phyloP scores from a whole-genome alignment of 495 filamentous ascomycete species.

The Penicillium turbatum region DNA sequence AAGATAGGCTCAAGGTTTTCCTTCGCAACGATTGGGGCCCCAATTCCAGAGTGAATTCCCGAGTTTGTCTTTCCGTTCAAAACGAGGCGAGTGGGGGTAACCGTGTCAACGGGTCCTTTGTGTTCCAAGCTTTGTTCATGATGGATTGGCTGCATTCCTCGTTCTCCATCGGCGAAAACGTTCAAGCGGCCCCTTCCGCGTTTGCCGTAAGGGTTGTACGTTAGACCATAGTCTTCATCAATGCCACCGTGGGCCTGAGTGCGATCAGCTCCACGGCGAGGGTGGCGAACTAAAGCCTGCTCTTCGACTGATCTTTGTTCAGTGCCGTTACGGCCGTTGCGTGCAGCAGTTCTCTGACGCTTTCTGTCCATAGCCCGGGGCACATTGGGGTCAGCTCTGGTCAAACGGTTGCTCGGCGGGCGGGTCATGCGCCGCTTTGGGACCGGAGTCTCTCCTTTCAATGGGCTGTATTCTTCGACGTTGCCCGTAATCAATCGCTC shows the following conservation, averaged over 20 bases:
- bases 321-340: conserved; percentile 1
- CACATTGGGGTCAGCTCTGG: conserved; percentile 32
- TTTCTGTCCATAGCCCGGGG: conserved; percentile 26
- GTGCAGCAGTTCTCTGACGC: conserved; percentile 13
- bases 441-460: conserved; percentile 47
- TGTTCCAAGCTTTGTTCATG: conserved; percentile 9
- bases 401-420: conserved; percentile 23
- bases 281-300: neutral
- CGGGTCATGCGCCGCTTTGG: conserved; percentile 32
- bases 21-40: conserved; percentile 20
- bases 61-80: conserved; percentile 19
- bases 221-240: conserved; percentile 32
- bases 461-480: conserved; percentile 48
- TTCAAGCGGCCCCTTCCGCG: conserved; percentile 23
- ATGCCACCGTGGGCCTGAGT: conserved; percentile 15
- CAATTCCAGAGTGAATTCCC: conserved; percentile 7
- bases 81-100: conserved; percentile 23
- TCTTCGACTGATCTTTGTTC: neutral
- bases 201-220: conserved; percentile 18
- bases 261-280: conserved; percentile 1
- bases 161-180: conserved; percentile 33
- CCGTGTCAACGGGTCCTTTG: conserved; percentile 11
- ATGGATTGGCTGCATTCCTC: conserved; percentile 6
- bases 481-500: conserved; percentile 54
- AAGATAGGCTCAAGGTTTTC: conserved; percentile 48